phyloP scores from a whole-genome alignment of 768 basidiomycete species.

The Phanerochaete sordida region DNA sequence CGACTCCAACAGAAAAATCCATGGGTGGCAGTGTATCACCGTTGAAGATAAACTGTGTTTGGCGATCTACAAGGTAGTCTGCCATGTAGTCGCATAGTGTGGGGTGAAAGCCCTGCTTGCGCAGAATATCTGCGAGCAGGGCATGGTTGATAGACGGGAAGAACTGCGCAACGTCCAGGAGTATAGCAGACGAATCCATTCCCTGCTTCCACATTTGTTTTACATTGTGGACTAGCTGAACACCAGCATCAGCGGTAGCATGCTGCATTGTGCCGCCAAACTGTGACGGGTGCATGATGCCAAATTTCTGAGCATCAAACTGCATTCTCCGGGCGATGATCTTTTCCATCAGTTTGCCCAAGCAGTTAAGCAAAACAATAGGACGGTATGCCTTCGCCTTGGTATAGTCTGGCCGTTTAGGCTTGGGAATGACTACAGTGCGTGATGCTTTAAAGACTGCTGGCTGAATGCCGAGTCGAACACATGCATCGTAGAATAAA shows the following conservation, averaged over 20 bases:
- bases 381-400: constrained; percentile 23
- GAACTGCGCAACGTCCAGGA: constrained; percentile 19
- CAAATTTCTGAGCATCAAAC: constrained; percentile 13
- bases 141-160: constrained; percentile 16
- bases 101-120: constrained; percentile 10
- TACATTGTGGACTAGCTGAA: constrained; percentile 15
- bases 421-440: constrained; percentile 22
- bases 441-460: constrained; percentile 9
- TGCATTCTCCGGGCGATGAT: constrained; percentile 15
- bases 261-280: constrained; percentile 19
- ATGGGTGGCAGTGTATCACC: background rate
- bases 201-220: background rate
- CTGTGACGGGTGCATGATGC: constrained; percentile 17
- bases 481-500: constrained; percentile 11
- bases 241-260: constrained; percentile 16
- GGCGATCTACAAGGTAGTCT: constrained; percentile 10
- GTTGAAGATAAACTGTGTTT: constrained; percentile 13
- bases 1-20: constrained; percentile 6
- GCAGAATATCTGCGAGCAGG: constrained; percentile 4
- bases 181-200: constrained; percentile 9
- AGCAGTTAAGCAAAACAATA: constrained; percentile 21
- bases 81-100: constrained; percentile 9
- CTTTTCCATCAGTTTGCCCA: constrained; percentile 22
- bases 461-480: constrained; percentile 12
- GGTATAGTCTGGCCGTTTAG: constrained; percentile 18